These are phyloP conservation scores for Hypoxylon sp. DNA, from an alignment of 2,329 filamentous ascomycete genomes.

Conservation along the genomic window DNA sequence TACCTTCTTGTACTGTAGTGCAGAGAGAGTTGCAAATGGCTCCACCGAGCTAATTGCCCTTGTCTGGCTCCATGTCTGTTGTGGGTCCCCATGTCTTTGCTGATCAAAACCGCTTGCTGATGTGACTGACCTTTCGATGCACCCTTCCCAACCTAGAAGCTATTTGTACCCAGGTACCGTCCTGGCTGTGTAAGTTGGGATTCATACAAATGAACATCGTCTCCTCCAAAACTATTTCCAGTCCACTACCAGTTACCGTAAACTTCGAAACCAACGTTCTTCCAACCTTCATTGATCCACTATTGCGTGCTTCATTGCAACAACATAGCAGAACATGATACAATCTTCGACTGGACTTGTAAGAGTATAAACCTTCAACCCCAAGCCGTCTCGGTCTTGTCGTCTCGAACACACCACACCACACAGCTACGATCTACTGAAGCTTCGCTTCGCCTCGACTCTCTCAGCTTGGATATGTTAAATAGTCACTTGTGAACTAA, in stretches of 20 bases:
- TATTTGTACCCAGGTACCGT: slow-evolving; percentile 45
- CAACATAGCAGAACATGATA: slow-evolving; percentile 45
- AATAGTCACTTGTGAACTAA: slow-evolving; percentile 40
- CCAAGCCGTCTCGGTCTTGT: slow-evolving; percentile 28
- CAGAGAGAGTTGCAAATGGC: slow-evolving; percentile 45
- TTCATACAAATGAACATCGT: slow-evolving; percentile 55
- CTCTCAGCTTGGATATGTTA: slow-evolving; percentile 28
- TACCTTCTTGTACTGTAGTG: slow-evolving; percentile 27
- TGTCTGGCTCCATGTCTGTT: slow-evolving; percentile 39
- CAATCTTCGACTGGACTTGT: slow-evolving; percentile 39
- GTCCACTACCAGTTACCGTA: slow-evolving; percentile 34
- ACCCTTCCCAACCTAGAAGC: slow-evolving; percentile 43
- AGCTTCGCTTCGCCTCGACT: slow-evolving; percentile 33
- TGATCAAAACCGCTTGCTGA: slow-evolving; percentile 52
- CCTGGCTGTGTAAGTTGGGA: slow-evolving; percentile 48
- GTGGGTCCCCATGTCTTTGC: slow-evolving; percentile 47
- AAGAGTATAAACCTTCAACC: slow-evolving; percentile 36
- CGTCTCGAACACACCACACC: slow-evolving; percentile 32
- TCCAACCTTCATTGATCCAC: slow-evolving; percentile 37
- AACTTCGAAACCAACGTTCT: slow-evolving; percentile 41
- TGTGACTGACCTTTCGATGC: slow-evolving; percentile 47
- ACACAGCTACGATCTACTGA: slow-evolving; percentile 33
- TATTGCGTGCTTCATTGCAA: slow-evolving; percentile 44
- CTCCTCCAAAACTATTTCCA: slow-evolving; percentile 50
- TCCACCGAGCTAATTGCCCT: slow-evolving; percentile 45